Evolutionary conservation across 768 basidiomycete genomes (phyloP).

Genomic region (Macrolepiota fuliginosa): DNA sequence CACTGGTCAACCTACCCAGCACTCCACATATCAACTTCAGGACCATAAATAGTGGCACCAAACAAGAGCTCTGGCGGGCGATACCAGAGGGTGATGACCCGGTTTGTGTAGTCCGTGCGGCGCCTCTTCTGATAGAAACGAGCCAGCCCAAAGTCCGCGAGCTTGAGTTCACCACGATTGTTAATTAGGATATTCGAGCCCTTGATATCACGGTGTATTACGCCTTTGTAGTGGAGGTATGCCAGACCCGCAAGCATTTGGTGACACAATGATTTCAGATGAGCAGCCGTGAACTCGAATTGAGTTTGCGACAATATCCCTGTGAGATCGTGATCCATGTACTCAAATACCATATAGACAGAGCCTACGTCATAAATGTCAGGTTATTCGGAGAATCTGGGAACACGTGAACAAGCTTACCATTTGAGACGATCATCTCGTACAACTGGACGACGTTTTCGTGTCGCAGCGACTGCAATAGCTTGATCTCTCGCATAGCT

Average conservation of each 20-base stretch:
- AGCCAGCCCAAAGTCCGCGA: slow-evolving; percentile 96
- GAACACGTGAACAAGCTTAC: slow-evolving; percentile 38
- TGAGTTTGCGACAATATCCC: slow-evolving; percentile 91
- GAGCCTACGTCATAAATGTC: slow-evolving; percentile 53
- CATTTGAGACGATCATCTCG: slow-evolving; percentile 99
- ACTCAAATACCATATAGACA: slow-evolving; percentile 99
- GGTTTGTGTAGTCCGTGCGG: slow-evolving; percentile 95
- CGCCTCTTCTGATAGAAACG: slow-evolving; percentile 93
- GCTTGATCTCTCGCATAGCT: slow-evolving; percentile 98
- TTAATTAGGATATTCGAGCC: slow-evolving; percentile 97
- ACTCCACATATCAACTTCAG: slow-evolving; percentile 99
- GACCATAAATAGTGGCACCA: slow-evolving; percentile 94
- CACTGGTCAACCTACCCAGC: slow-evolving; percentile 68
- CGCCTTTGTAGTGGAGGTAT: slow-evolving; percentile 93
- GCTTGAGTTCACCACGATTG: slow-evolving; percentile 87
- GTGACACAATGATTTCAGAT: slow-evolving; percentile 92
- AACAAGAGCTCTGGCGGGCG: slow-evolving; percentile 92
- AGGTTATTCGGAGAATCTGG: background rate
- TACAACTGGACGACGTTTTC: slow-evolving; percentile 85
- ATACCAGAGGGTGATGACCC: slow-evolving; percentile 99
- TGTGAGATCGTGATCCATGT: slow-evolving; percentile 98
- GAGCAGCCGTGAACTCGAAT: slow-evolving; percentile 79
- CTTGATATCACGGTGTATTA: slow-evolving; percentile 98
- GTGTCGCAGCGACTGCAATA: slow-evolving; percentile 88
- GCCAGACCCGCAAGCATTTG: slow-evolving; percentile 96